Conservation (phyloP, 192 early-diverging fungal species). For the Umbelopsis sp. region DNA sequence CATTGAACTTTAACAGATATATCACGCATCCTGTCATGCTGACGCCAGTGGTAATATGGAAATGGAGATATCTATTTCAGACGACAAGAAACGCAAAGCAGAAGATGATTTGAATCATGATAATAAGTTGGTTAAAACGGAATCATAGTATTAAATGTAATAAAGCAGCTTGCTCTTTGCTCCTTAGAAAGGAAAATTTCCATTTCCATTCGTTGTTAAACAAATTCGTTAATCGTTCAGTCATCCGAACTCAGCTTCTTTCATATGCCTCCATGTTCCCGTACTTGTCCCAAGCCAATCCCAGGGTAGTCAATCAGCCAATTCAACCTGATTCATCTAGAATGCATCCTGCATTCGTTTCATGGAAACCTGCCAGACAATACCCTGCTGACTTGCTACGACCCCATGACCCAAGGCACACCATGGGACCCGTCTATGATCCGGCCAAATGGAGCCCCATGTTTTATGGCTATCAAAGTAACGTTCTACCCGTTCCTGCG, state of each 20-base stretch:
- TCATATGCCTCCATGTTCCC: slow-evolving; percentile 20
- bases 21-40: slow-evolving; percentile 63
- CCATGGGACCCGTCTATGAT: background rate
- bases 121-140: background rate
- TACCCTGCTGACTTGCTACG: background rate
- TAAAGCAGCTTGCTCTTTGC: background rate
- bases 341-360: slow-evolving; percentile 6
- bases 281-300: slow-evolving; percentile 5
- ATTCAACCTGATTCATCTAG: background rate
- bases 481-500: background rate
- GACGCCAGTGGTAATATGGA: slow-evolving; percentile 37
- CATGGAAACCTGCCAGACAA: background rate
- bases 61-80: background rate
- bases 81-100: slow-evolving; percentile 11
- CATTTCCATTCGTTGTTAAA: too few relatives aligned
- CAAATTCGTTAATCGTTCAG: background rate
- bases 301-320: slow-evolving; percentile 2
- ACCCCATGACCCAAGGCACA: background rate
- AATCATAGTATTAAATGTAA: background rate
- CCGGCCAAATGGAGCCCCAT: slow-evolving; percentile 1
- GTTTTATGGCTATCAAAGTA: background rate
- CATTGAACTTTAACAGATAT: slow-evolving; percentile 43
- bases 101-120: background rate
- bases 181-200: too few relatives aligned
- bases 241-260: background rate